Base-by-base conservation (phyloP, 116 monocot genomes). In the Cymodocea nodosa region DNA sequence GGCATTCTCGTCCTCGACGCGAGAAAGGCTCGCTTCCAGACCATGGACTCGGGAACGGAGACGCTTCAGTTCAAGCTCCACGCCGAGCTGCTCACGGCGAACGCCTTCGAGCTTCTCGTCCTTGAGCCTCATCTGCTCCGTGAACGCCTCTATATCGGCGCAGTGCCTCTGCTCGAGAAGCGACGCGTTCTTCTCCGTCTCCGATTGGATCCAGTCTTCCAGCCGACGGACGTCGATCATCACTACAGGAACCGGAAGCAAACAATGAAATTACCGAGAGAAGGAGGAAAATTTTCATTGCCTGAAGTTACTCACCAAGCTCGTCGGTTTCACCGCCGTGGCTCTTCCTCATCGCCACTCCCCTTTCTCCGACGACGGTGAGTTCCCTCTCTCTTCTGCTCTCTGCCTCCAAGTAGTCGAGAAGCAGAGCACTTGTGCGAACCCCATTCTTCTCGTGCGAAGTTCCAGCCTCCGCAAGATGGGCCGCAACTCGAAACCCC, bases 61-160 rank as follows among this genome's bases (percentile, higher is more conserved):
- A 49, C 70, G 51, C 79, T 87, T 85, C 17, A 78, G 53, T 50
- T 97, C 91, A 0, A 83, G 69, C 40, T 90, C 95, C 60, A 68
- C 72, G 70, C 79, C 83, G 10, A 87, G 71, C 14, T 87, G 40
- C 39, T 80, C 72, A 91, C 85, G 87, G 8, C 70, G 76, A 0
- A 82, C 61, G 14, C 70, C 69, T 61, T 90, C 85, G 4, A 90
- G 69, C 64, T 84, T 90, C 74, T 87, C 87, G 23, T 97, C 91
- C 69, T 88, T 90, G 51, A 78, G 51, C 35, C 81, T 83, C 80
- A 97, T 77, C 70, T 90, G 95, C 59, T 91, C 91, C 52, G 82
- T 60, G 70, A 90, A 91, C 35, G 87, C 95, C 67, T 97, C 88
- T 18, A 97, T 70, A 62, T 97, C 87, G 18, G 73, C 62, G 40